phyloP scores from a whole-genome alignment of 345 rosid genomes.

The Syzygium aqueum region DNA sequence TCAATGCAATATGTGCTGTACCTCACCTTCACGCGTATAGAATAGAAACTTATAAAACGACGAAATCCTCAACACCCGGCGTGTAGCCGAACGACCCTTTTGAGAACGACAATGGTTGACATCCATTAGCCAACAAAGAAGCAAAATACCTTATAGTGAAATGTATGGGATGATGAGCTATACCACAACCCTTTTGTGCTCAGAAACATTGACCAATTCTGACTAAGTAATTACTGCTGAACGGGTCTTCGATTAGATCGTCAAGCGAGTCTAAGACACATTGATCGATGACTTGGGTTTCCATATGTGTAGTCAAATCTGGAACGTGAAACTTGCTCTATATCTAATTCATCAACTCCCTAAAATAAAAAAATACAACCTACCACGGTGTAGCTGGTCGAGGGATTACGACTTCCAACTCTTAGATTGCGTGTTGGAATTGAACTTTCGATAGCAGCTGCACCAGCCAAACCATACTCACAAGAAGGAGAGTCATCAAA shows the following conservation, averaged over 20 bases:
- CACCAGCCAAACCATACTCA: not conserved
- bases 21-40: not conserved
- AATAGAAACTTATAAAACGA: not conserved
- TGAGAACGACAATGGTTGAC: not conserved
- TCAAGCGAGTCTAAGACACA: not conserved
- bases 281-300: not conserved
- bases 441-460: not conserved
- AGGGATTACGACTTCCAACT: not conserved
- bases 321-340: not conserved
- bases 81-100: not conserved
- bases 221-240: not conserved
- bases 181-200: not conserved
- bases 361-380: not conserved
- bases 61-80: not conserved
- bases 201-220: not conserved
- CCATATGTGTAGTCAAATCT: not conserved
- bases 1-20: not conserved
- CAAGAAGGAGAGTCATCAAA: not conserved
- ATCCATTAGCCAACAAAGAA: not conserved
- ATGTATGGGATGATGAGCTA: not conserved
- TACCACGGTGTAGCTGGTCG: not conserved
- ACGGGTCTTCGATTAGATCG: not conserved
- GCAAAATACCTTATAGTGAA: not conserved
- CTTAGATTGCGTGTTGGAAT: not conserved
- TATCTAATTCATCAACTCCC: not conserved